Conservation (phyloP, 768 basidiomycete genomes). For the Boletus barrowsii region DNA sequence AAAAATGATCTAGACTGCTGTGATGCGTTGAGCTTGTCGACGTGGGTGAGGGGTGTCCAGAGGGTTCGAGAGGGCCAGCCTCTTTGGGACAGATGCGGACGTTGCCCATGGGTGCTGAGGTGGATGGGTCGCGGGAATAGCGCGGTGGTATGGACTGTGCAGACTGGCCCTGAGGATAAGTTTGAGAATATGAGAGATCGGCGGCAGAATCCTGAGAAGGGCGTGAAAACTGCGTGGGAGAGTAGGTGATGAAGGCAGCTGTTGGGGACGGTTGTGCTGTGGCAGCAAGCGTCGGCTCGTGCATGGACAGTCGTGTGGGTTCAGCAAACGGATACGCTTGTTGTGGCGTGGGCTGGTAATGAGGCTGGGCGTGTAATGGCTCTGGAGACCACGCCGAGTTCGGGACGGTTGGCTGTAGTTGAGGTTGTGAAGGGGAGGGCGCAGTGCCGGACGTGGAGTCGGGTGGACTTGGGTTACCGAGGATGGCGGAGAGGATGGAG, state of each 20-base stretch:
- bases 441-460: conserved; percentile 27
- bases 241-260: conserved; percentile 30
- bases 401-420: conserved; percentile 22
- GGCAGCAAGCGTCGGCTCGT: conserved; percentile 30
- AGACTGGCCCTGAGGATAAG: conserved; percentile 26
- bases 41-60: conserved; percentile 40
- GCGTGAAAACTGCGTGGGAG: conserved; percentile 32
- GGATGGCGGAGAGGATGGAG: conserved; percentile 87
- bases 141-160: conserved; percentile 35
- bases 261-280: conserved; percentile 29
- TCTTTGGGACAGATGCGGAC: conserved; percentile 29
- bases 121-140: conserved; percentile 47
- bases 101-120: conserved; percentile 37
- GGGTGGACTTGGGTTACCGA: conserved; percentile 68
- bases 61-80: conserved; percentile 24
- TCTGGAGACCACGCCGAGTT: conserved; percentile 39
- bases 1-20: conserved; percentile 34
- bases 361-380: conserved; percentile 33
- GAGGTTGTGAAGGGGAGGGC: conserved; percentile 30
- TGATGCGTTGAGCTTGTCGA: conserved; percentile 41
- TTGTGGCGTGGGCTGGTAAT: conserved; percentile 20
- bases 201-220: conserved; percentile 31
- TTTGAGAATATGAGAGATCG: conserved; percentile 38
- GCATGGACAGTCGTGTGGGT: conserved; percentile 29
- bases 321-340: conserved; percentile 27